These are phyloP conservation scores for Tetracladium setigerum DNA, from an alignment of 495 filamentous ascomycete genomes.

Conservation along the genomic window DNA sequence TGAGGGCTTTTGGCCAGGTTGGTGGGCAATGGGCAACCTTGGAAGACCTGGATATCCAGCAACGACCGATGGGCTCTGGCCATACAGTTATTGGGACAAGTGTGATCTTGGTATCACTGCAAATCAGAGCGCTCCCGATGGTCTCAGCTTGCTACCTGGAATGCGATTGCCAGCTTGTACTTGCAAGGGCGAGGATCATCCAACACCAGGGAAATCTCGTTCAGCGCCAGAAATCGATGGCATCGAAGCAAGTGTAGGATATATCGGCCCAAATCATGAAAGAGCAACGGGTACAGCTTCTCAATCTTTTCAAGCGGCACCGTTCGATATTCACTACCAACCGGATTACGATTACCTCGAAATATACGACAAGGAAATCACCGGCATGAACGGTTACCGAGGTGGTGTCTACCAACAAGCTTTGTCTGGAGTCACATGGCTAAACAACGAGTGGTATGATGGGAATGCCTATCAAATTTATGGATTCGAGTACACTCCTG, in stretches of 20 bases:
- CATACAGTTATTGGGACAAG: slow-evolving; percentile 65
- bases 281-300: slow-evolving; percentile 53
- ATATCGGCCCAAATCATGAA: slow-evolving; percentile 36
- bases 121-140: slow-evolving; percentile 66
- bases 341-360: slow-evolving; percentile 60
- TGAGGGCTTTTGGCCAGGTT: slow-evolving; percentile 72
- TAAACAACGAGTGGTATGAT: slow-evolving; percentile 75
- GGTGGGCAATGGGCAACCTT: slow-evolving; percentile 75
- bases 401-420: slow-evolving; percentile 70
- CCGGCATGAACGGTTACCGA: slow-evolving; percentile 55
- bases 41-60: slow-evolving; percentile 62
- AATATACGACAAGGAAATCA: slow-evolving; percentile 51
- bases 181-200: slow-evolving; percentile 59
- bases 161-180: slow-evolving; percentile 70
- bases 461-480: slow-evolving; percentile 64
- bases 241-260: slow-evolving; percentile 57
- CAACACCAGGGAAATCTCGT: slow-evolving; percentile 59
- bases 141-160: slow-evolving; percentile 61
- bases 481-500: slow-evolving; percentile 66
- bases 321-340: slow-evolving; percentile 71
- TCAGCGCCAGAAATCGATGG: slow-evolving; percentile 73
- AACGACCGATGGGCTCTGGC: slow-evolving; percentile 71
- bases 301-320: slow-evolving; percentile 66
- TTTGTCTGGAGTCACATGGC: slow-evolving; percentile 59
- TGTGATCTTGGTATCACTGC: slow-evolving; percentile 72